Base-by-base conservation (phyloP, 2,329 filamentous ascomycete genomes). In the Sarocladium oryzae region DNA sequence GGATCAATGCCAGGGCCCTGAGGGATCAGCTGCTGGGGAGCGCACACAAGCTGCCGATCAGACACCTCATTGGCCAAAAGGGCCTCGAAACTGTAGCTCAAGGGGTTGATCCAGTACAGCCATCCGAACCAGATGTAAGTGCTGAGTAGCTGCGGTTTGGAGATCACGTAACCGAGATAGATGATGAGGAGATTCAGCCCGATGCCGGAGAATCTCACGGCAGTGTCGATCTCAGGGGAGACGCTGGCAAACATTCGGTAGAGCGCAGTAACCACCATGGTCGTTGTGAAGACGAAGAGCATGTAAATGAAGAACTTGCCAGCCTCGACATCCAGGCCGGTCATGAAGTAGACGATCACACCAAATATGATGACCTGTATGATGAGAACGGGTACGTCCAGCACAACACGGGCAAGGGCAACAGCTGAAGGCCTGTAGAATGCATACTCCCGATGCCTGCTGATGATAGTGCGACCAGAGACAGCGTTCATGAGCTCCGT, bases 401-500 rank as follows among this genome's bases (percentile, higher is more conserved):
- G 64, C 1, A 82, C 61, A 1, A 81, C 73, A 2, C 76, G 70
- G 24, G 79, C 79, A 2, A 83, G 64, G 2, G 73, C 72, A 54
- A 82, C 77, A 21, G 77, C 75, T 8, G 71, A 74, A 0, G 78
- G 77, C 0, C 76, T 70, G 59, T 79, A 79, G 53, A 76, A 75
- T 26, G 73, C 74, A 43, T 75, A 77, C 48, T 72, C 69, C 26
- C 66, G 66, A 48, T 78, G 75, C 2, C 73, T 66, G 11, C 65
- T 66, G 15, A 73, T 66, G 16, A 93, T 82, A 0, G 75, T 75
- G 51, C 88, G 77, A 4, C 88, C 85, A 49, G 79, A 79, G 8
- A 92, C 84, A 40, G 86, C 87, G 56, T 85, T 85, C 77, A 88
- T 88, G 28, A 91, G 73, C 65, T 93, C 88, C 1, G 84, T 81